These are phyloP conservation scores for Leccinellum albellum DNA, from an alignment of 768 basidiomycete species.

Conservation along the genomic window DNA sequence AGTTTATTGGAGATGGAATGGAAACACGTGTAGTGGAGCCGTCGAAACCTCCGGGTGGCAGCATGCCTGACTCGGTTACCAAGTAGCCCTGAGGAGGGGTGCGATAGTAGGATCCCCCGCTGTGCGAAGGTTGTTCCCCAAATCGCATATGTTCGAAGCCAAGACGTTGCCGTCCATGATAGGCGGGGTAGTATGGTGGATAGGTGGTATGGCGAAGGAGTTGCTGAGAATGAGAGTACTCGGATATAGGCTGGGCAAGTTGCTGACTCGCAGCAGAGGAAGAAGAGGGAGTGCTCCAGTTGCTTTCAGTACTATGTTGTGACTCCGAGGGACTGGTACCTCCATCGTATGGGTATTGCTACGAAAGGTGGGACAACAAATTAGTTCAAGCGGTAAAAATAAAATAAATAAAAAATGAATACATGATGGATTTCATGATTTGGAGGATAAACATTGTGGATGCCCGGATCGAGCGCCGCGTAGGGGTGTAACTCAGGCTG, in stretches of 20 bases:
- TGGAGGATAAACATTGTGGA: slow-evolving; percentile 5
- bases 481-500: slow-evolving; percentile 19
- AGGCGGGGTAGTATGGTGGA: slow-evolving; percentile 22
- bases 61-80: neutral
- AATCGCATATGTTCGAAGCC: slow-evolving; percentile 21
- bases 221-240: slow-evolving; percentile 7
- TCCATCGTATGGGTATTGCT: slow-evolving; percentile 20
- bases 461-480: slow-evolving; percentile 13
- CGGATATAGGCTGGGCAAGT: slow-evolving; percentile 1
- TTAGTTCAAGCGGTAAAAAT: neutral
- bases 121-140: slow-evolving; percentile 11
- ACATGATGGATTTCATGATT: slow-evolving; percentile 19
- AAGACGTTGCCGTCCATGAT: slow-evolving; percentile 17
- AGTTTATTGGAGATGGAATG: slow-evolving; percentile 4
- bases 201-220: neutral
- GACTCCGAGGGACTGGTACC: slow-evolving; percentile 25
- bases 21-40: neutral
- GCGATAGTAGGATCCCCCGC: slow-evolving; percentile 16
- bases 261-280: slow-evolving; percentile 21
- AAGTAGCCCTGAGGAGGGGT: slow-evolving; percentile 10
- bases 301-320: slow-evolving; percentile 22
- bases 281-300: slow-evolving; percentile 26
- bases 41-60: slow-evolving; percentile 17
- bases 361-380: neutral
- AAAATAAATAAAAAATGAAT: neutral